Base-by-base conservation (phyloP, 164 flowering plant genomes). In the Nymphaea thermarum region DNA sequence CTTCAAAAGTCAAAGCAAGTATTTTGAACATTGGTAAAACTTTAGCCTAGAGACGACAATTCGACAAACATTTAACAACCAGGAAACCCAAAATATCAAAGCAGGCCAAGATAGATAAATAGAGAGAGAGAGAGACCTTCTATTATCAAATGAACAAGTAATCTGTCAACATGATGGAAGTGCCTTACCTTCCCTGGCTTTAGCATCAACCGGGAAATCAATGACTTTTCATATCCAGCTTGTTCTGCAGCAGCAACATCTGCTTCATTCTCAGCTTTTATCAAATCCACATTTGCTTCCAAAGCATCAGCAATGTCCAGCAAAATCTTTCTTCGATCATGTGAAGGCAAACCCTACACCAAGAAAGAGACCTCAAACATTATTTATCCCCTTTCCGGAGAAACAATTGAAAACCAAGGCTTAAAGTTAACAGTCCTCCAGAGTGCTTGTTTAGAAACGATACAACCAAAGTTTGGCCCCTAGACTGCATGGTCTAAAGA, bases 121-220 rank as follows among this genome's bases (percentile, higher is more conserved):
- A 25, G 36, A 25, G 36, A 25, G 36, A 25, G 36, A 25, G 36
- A 25, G 36, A 25, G 36, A 25, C 36, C 36, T 25, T 25, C 36
- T 25, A 25, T 25, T 25, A 25, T 25, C 36, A 25, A 25, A 25
- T 25, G 36, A 25, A 1, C 36, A 25, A 25, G 36, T 25, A 25
- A 25, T 25, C 36, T 25, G 36, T 25, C 36, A 25, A 25, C 36
- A 25, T 25, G 36, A 25, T 25, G 36, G 63, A 25, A 71, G 3
- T 66, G 36, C 42, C 87, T 78, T 86, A 71, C 97, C 93, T 95
- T 95, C 55, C 85, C 95, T 71, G 94, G 82, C 80, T 90, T 95
- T 62, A 95, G 64, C 43, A 81, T 83, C 77, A 95, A 73, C 62
- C 99, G 90, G 62, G 98, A 75, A 72, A 95, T 73, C 80, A 95